Evolutionary conservation across 106 monocot genomes (phyloP).

Genomic region (Dioscorea dumetorum): DNA sequence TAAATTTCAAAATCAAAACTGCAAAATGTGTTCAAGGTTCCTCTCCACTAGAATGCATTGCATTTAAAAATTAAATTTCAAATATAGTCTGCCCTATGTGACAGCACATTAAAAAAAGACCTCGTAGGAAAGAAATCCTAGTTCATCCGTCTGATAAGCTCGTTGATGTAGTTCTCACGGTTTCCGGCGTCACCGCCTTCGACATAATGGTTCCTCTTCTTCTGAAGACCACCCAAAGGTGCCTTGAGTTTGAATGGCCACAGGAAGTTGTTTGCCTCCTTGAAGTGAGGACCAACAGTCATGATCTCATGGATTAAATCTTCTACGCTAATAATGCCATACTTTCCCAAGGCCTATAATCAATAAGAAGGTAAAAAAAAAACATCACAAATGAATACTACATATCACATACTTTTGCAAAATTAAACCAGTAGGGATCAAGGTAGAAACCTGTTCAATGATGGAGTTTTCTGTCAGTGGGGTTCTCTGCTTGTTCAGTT

Average conservation of each 20-base stretch:
- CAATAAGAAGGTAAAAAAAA: neutral
- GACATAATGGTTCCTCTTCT: slow-evolving; percentile 58
- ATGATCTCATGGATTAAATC: slow-evolving; percentile 50
- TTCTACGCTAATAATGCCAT: slow-evolving; percentile 38
- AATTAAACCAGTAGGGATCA: neutral
- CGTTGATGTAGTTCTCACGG: slow-evolving; percentile 46
- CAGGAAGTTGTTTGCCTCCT: slow-evolving; percentile 50
- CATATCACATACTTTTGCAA: no score
- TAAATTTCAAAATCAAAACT: slow-evolving; percentile 6
- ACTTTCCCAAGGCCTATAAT: slow-evolving; percentile 34
- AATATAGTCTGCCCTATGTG: neutral
- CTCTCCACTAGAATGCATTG: neutral
- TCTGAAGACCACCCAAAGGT: slow-evolving; percentile 37
- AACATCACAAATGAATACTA: neutral
- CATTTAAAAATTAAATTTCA: neutral
- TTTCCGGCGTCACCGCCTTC: slow-evolving; percentile 59
- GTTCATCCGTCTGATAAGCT: slow-evolving; percentile 54
- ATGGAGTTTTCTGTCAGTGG: slow-evolving; percentile 31
- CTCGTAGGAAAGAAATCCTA: slow-evolving; percentile 1
- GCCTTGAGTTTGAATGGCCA: slow-evolving; percentile 56
- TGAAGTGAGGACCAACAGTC: slow-evolving; percentile 51
- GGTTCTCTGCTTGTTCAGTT: slow-evolving; percentile 40
- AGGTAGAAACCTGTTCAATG: slow-evolving; percentile 31
- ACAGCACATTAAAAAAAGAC: neutral
- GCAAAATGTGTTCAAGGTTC: neutral